A percentile compares a stretch with the other conserved stretches of the same genome.
Conservation (phyloP, 2,329 filamentous ascomycete species). For the Sporothrix pallida region DNA sequence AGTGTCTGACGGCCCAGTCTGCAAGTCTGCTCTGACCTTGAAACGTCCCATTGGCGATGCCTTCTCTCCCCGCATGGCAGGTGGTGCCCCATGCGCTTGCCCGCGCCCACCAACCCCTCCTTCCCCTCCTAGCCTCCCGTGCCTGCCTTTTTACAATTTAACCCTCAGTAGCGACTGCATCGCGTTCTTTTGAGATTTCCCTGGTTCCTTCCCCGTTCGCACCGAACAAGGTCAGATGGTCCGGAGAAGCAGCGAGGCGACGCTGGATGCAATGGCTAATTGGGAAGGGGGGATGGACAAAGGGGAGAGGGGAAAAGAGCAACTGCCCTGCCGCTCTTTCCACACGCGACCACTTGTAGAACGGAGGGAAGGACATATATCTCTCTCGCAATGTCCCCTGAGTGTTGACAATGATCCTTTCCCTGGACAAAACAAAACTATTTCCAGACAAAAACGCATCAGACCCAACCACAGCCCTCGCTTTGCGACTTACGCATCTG, state of each 20-base stretch:
- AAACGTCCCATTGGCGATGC: background rate
- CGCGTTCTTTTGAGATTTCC: background rate
- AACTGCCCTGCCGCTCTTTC: slow-evolving; percentile 9
- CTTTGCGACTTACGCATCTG: slow-evolving; percentile 4
- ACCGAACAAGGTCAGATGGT: slow-evolving; percentile 4
- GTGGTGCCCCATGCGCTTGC: slow-evolving; percentile 6
- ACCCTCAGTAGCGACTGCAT: slow-evolving; percentile 5
- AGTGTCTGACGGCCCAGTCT: background rate
- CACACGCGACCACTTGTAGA: slow-evolving; percentile 13
- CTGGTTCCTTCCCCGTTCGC: background rate
- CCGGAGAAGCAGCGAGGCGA: slow-evolving; percentile 16
- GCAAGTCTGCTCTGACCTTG: background rate
- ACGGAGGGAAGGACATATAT: background rate
- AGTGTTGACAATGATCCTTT: background rate
- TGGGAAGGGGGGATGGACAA: slow-evolving; percentile 12
- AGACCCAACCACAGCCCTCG: slow-evolving; percentile 12
- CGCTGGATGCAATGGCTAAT: slow-evolving; percentile 8
- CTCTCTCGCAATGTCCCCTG: slow-evolving; percentile 12
- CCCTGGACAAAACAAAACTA: background rate
- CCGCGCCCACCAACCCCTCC: slow-evolving; percentile 7
- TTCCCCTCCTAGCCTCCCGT: slow-evolving; percentile 15
- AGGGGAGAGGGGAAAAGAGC: slow-evolving; percentile 15
- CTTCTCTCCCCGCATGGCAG: slow-evolving; percentile 14
- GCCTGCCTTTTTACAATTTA: slow-evolving; percentile 21
- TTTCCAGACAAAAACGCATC: background rate